These are phyloP conservation scores for Verticillium klebahnii DNA, from an alignment of 2,329 filamentous ascomycete species.

Conservation along the genomic window DNA sequence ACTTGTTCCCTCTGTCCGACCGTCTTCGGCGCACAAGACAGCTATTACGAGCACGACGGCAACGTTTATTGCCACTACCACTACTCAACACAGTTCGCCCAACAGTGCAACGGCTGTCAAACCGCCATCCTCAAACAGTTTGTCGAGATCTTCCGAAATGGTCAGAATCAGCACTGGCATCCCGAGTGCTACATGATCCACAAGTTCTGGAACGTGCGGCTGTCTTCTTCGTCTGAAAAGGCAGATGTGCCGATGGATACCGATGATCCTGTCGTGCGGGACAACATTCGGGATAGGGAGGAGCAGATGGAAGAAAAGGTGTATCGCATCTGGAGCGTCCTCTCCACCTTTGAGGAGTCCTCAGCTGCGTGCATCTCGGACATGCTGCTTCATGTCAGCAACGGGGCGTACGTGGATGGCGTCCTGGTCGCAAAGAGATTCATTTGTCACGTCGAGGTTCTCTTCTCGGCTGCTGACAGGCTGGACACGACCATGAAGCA, in stretches of 20 bases:
- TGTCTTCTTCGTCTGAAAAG: constrained; percentile 58
- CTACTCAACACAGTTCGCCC: constrained; percentile 95
- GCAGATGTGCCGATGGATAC: constrained; percentile 38
- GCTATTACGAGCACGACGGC: constrained; percentile 96
- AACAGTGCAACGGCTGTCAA: constrained; percentile 93
- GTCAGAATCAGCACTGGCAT: constrained; percentile 98
- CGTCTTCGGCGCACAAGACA: constrained; percentile 96
- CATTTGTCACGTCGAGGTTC: constrained; percentile 89
- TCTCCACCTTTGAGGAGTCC: constrained; percentile 95
- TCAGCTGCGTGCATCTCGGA: constrained; percentile 98
- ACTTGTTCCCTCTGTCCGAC: constrained; percentile 96
- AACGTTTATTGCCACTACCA: constrained; percentile 98
- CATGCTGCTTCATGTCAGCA: constrained; percentile 97
- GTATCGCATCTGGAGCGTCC: constrained; percentile 94
- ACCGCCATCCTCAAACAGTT: constrained; percentile 98
- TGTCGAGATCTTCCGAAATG: constrained; percentile 96
- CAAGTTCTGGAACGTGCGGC: constrained; percentile 98
- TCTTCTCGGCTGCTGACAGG: constrained; percentile 84
- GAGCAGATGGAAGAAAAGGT: constrained; percentile 97
- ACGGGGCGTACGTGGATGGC: constrained; percentile 91
- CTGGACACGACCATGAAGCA: constrained; percentile 69
- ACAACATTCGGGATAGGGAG: constrained; percentile 76
- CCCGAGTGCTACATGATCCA: constrained; percentile 99
- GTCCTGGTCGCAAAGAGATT: constrained; percentile 94
- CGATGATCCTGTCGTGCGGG: constrained; percentile 59